Evolutionary conservation across 108 stramenopile species (phyloP), one percentile per base, ranked within the genome.

Genomic region (Cyclotella cryptica): DNA sequence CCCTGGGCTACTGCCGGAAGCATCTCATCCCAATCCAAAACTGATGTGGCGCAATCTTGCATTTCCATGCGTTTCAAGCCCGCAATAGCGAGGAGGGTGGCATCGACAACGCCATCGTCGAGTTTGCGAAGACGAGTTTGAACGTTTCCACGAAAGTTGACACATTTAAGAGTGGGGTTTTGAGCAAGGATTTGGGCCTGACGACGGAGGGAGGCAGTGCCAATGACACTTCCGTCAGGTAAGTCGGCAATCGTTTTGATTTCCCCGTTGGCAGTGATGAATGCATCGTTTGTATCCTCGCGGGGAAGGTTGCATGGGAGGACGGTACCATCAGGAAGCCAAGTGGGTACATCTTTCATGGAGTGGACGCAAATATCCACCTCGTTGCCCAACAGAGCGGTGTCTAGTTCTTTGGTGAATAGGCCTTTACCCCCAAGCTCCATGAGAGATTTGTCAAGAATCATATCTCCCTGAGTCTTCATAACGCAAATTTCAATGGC

Each of bases 281-380:
- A 98, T 45, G 94, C 98, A 87, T 99, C 99, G 74, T 97, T 96
- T 61, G 99, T 98, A 61, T 98, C 97, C 79, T 99, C 99, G 42
- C 99, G 94, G 11, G 95, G 94, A 35, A 98, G 87, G 71, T 92
- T 99, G 90, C 98, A 99, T 18, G 99, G 98, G 22, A 99, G 87
- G 30, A 99, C 88, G 24, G 98, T 98, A 27, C 96, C 97, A 3
- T 97, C 97, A 11, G 97, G 97, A 62, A 99, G 85, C 97, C 97
- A 98, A 21, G 99, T 99, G 11, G 99, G 99, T 53, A 99, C 98
- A 86, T 99, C 99, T 90, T 99, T 99, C 98, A 99, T 99, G 41
- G 98, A 99, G 81, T 99, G 99, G 42, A 99, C 99, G 77, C 98
- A 99, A 62, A 99, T 98, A 84, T 99, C 99, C 22, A 98, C 98